Evolutionary conservation across 176 grass and related monocot species (phyloP), one percentile per base, ranked within the genome.

Genomic region (Lolium rigidum): DNA sequence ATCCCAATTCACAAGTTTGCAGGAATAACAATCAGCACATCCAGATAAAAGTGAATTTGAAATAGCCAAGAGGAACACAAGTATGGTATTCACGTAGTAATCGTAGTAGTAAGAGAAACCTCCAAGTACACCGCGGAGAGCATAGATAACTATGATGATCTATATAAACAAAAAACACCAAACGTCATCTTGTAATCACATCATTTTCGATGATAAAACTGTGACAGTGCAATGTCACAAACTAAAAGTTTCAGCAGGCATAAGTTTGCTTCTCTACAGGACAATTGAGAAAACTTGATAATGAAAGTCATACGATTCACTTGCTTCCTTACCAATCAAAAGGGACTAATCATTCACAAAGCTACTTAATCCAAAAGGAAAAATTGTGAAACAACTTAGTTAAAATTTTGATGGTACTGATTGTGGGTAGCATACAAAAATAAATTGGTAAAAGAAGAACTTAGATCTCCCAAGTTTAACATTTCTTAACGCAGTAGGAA

Each of bases 401-500:
- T 72, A 47, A 61, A 16, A 22, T 10, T 80, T 10, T 70, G 68
- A 44, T 9, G 4, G 13, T 70, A 74, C 57, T 41, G 60, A 20
- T 70, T 80, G 17, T 44, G 9, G 55, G 74, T 48, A 89, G 38
- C 5, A 13, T 61, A 18, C 17, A 84, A 77, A 35, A 59, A 25
- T 24, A 94, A 79, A 78, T 80, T 37, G 48, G 73, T 7, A 25
- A 80, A 49, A 48, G 63, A 47, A 49, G 58, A 76, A 72, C 12
- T 41, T 72, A 17, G 16, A 52, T n/a, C 6, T 16, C 56, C 8
- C 13, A 20, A 85, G 49, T 46, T 75, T 78, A 75, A 76, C 6
- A 39, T 67, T 80, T 81, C 31, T 58, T 8, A 66, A 48, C 46
- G 11, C 39, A n/a, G 7, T 22, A n/a, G 10, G 58, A 44, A 48